A percentile compares a stretch with the other conserved stretches of the same genome.
phyloP scores from a whole-genome alignment of 2,329 filamentous ascomycete genomes.

The Colletotrichum tanaceti region DNA sequence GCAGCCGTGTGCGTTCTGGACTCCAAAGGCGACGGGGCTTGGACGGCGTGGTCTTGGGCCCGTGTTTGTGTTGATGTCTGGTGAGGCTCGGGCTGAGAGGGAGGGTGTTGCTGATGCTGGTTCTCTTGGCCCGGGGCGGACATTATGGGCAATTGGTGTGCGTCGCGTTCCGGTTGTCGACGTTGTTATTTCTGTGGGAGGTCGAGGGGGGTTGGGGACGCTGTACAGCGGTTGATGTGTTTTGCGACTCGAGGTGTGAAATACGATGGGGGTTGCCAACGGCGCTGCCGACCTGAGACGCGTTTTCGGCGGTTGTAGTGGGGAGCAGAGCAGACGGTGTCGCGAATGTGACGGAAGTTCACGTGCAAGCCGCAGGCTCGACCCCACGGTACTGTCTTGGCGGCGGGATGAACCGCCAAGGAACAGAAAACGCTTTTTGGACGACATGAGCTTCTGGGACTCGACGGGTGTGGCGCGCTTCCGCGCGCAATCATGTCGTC shows the following conservation, averaged over 20 bases:
- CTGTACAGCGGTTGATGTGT: background rate
- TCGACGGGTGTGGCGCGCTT: background rate
- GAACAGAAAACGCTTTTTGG: background rate
- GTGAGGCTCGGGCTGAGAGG: background rate
- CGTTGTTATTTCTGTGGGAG: background rate
- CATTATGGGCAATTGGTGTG: conserved; percentile 1
- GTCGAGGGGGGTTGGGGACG: background rate
- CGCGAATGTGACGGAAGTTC: conserved; percentile 3
- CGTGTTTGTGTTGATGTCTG: background rate
- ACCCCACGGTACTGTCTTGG: background rate
- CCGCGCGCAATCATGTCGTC: too few relatives aligned
- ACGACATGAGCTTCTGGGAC: background rate
- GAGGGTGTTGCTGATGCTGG: background rate
- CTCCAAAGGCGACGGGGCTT: background rate
- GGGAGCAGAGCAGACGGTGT: background rate
- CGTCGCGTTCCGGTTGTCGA: background rate
- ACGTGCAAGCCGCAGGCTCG: background rate
- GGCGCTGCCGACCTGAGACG: background rate
- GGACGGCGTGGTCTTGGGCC: conserved; percentile 9
- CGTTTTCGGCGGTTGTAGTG: conserved; percentile 1
- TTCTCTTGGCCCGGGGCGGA: conserved; percentile 10
- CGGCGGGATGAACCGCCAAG: conserved; percentile 3
- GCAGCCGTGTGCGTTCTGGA: background rate
- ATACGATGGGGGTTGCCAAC: background rate
- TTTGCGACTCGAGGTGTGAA: conserved; percentile 1